Evolutionary conservation across 1,284 basidiomycete species (phyloP).

Genomic region (Tilletia setariae): DNA sequence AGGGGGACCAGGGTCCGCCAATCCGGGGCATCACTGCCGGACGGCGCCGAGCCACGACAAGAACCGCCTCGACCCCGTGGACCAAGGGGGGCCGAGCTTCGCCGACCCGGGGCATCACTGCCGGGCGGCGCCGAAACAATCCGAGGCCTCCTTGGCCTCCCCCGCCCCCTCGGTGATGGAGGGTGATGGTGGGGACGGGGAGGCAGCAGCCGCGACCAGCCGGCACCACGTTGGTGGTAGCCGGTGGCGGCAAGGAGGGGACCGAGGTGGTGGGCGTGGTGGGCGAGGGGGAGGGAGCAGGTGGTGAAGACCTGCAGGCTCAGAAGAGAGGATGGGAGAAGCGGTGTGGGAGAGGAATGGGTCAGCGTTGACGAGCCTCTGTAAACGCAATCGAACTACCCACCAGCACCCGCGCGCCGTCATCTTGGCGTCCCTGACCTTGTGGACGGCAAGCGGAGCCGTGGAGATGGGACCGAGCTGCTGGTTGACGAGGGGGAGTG

Average conservation of each 20-base stretch:
- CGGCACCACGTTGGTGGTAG: background rate
- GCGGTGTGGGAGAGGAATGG: background rate
- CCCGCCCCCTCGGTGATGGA: too few species aligned
- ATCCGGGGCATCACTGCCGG: too few species aligned
- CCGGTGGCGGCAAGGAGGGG: too few species aligned
- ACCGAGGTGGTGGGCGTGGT: background rate
- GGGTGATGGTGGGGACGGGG: too few species aligned
- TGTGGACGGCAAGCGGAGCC: too few species aligned
- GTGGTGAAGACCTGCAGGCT: background rate
- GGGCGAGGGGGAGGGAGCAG: background rate
- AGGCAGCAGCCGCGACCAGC: too few species aligned
- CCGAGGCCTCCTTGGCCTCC: too few species aligned
- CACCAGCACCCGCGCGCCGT: background rate
- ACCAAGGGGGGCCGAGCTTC: too few species aligned
- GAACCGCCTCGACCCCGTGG: background rate
- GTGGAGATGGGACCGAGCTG: background rate
- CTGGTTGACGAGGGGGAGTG: background rate
- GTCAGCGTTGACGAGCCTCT: background rate
- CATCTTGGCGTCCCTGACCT: background rate
- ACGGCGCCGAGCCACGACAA: background rate
- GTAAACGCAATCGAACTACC: too few species aligned
- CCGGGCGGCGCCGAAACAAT: background rate
- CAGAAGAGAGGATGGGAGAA: background rate
- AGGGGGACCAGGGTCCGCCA: background rate
- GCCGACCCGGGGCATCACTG: too few species aligned